These are phyloP conservation scores for Jamesozyma rosinii DNA, from an alignment of 805 yeast species.

Conservation along the genomic window DNA sequence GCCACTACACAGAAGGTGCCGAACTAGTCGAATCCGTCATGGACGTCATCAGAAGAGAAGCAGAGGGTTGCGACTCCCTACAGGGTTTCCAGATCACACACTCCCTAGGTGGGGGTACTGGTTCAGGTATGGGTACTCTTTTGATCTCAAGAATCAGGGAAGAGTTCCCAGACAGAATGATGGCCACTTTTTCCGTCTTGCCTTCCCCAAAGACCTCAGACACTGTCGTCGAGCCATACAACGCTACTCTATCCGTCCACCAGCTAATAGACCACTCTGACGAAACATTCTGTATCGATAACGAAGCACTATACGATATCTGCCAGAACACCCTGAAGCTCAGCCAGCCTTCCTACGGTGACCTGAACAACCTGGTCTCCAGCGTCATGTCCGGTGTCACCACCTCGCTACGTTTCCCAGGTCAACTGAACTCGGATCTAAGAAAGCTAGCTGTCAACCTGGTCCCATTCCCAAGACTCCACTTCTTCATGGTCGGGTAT, in stretches of 20 bases:
- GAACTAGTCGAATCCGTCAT: constrained; percentile 83
- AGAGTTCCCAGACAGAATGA: constrained; percentile 91
- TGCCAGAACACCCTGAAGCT: constrained; percentile 80
- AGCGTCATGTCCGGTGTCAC: constrained; percentile 94
- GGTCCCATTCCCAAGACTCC: constrained; percentile 92
- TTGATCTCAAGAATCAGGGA: constrained; percentile 79
- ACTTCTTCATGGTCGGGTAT: constrained; percentile 90
- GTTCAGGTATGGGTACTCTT: constrained; percentile 92
- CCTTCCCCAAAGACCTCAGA: constrained; percentile 89
- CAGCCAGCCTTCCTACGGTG: constrained; percentile 66
- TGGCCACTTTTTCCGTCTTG: constrained; percentile 88
- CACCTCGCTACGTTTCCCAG: constrained; percentile 88
- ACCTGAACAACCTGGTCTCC: constrained; percentile 74
- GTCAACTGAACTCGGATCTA: constrained; percentile 86
- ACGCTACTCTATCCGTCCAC: constrained; percentile 82
- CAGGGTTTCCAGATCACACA: constrained; percentile 91
- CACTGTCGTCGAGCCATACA: constrained; percentile 92
- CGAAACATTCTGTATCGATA: constrained; percentile 91
- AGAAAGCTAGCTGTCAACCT: constrained; percentile 89
- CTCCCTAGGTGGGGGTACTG: constrained; percentile 87
- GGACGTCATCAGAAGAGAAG: constrained; percentile 88
- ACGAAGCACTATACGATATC: constrained; percentile 85
- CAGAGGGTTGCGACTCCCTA: constrained; percentile 83
- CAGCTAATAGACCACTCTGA: constrained; percentile 86
- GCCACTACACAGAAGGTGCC: constrained; percentile 94